Percentiles rank a stretch among this genome's conserved stretches.
phyloP scores from a whole-genome alignment of 1,284 basidiomycete species.

The Trichosporon sp. region DNA sequence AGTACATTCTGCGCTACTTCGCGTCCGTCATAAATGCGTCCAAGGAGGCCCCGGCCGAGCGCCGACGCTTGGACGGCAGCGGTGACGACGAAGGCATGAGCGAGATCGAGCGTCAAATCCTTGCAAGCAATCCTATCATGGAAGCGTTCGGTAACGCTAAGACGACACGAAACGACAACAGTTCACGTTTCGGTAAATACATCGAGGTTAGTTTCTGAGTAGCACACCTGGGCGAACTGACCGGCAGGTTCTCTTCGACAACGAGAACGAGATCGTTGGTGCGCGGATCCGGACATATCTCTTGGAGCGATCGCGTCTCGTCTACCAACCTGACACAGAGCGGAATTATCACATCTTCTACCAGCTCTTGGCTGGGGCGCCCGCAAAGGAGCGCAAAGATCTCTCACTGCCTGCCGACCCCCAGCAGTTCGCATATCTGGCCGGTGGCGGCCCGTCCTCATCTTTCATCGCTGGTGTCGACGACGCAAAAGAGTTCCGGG shows the following conservation, averaged over 20 bases:
- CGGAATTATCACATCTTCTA: conserved; percentile 99
- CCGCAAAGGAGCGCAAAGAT: conserved; percentile 89
- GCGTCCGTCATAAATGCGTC: conserved; percentile 89
- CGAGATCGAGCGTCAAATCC: conserved; percentile 92
- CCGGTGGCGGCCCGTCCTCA: conserved; percentile 81
- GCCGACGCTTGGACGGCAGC: conserved; percentile 22
- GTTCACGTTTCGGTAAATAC: conserved; percentile 98
- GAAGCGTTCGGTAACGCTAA: conserved; percentile 99
- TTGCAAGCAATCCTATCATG: conserved; percentile 97
- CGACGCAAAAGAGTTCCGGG: conserved; percentile 89
- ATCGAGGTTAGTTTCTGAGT: conserved; percentile 73
- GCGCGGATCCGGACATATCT: conserved; percentile 97
- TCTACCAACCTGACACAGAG: conserved; percentile 94
- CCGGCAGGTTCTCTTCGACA: conserved; percentile 86
- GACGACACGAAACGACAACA: conserved; percentile 98
- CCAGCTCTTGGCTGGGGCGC: conserved; percentile 95
- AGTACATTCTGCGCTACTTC: conserved; percentile 99
- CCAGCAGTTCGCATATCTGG: conserved; percentile 81
- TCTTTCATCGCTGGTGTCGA: conserved; percentile 87
- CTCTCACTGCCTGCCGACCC: conserved; percentile 80
- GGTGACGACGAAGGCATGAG: conserved; percentile 57
- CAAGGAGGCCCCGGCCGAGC: conserved; percentile 46
- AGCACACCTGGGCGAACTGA: not conserved
- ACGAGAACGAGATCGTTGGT: conserved; percentile 90
- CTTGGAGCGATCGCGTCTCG: conserved; percentile 91